Conservation (phyloP, 306 rosid genomes). For the Carpinus viminea region DNA sequence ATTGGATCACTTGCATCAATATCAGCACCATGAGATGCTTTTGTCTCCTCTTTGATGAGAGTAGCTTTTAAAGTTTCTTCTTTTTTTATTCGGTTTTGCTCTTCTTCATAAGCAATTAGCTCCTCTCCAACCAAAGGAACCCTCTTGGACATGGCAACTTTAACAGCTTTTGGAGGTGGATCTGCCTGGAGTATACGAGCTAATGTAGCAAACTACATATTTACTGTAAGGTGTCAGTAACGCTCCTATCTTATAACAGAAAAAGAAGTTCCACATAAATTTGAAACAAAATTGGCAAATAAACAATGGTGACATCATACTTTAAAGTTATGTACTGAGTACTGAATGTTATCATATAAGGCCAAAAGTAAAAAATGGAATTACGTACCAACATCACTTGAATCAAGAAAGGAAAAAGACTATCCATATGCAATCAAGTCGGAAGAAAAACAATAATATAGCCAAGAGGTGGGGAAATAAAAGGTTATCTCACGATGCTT, state of each 20-base stretch:
- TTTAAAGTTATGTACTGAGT: not conserved
- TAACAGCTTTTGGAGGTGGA: slow-evolving; percentile 99
- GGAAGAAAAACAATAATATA: not conserved
- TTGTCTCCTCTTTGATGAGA: slow-evolving; percentile 77
- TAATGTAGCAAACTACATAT: slow-evolving; percentile 77
- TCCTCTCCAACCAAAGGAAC: slow-evolving; percentile 96
- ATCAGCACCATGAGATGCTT: slow-evolving; percentile 60
- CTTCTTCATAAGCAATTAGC: slow-evolving; percentile 92
- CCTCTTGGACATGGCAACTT: slow-evolving; percentile 86
- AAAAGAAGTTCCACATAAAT: not conserved
- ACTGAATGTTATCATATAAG: not conserved
- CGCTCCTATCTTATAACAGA: slow-evolving; percentile 12
- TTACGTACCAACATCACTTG: not conserved
- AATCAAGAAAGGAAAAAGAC: not conserved
- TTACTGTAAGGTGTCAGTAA: slow-evolving; percentile 17
- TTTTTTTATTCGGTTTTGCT: slow-evolving; percentile 79
- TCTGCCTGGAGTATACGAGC: slow-evolving; percentile 98
- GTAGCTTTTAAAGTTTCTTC: slow-evolving; percentile 92
- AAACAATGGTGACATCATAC: not conserved
- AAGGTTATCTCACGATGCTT: not conserved
- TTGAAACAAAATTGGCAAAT: not conserved
- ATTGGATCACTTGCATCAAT: slow-evolving; percentile 64
- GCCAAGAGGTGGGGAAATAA: not conserved
- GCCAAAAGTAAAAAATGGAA: not conserved
- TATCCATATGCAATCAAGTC: not conserved